Base-by-base conservation (phyloP, 1,284 basidiomycete species). In the Tremellales sp. region DNA sequence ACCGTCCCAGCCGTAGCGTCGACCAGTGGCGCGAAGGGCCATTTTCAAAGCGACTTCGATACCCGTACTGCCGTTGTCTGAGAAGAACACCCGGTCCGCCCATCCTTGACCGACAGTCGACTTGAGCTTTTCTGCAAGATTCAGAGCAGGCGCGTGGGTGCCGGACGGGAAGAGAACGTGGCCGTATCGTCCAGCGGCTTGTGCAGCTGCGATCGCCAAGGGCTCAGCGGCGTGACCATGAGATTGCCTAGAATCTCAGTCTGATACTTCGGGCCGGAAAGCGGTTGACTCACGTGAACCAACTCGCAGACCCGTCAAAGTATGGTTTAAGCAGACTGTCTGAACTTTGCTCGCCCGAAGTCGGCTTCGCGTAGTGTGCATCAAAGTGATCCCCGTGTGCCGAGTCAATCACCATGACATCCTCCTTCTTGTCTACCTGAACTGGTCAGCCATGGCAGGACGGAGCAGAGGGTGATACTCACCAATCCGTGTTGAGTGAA, bases 11-110 rank as follows among this genome's bases (percentile, higher is more conserved):
- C 70, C 65, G 47, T 82, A 74, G 13, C 82, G 76, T 31, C 77
- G 68, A 3, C 83, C 78, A 57, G 79, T 86, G 2, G 85, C 82
- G n/a, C 89, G 81, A 36, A 94, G 72, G 0, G 89, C 94, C 92
- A 97, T 97, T 75, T 98, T 98, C 52, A 98, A 75, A 3, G 88
- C 94, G 15, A 96, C 86, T 72, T 98, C 93, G 83, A 97, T 93
- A 8, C 85, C 94, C 0, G 94, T 97, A 26, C 87, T 88, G 10
- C 94, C 94, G 62, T 98, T 87, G 67, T 98, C 94, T 2, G 86
- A 87, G 74, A 89, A 93, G 75, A 96, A 97, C 1, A 85, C 93
- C 17, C 90, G 82, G 10, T 82, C 80, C 0, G 94, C 94, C 94
- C 94, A 98, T 0, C 85, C 88, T 53, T 78, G 79, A 0, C 87